A percentile compares a stretch with the other conserved stretches of the same genome.
Conservation (phyloP, 768 basidiomycete genomes). For the Pleurotus giganteus region DNA sequence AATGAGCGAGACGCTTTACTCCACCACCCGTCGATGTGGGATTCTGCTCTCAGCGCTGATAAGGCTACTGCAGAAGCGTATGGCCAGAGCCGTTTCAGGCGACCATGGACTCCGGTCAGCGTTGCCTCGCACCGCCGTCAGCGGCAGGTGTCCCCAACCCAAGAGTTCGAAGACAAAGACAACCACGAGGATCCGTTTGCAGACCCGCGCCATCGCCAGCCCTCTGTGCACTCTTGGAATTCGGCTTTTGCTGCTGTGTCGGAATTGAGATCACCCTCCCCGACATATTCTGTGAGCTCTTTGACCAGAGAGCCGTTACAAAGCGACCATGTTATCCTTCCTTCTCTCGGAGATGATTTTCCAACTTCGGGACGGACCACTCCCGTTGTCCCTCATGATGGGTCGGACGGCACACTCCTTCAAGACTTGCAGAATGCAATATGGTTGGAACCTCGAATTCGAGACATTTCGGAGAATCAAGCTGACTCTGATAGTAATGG, state of each 20-base stretch:
- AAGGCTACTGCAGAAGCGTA: constrained; percentile 16
- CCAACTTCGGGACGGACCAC: constrained; percentile 28
- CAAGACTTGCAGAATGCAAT: constrained; percentile 18
- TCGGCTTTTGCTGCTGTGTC: constrained; percentile 1
- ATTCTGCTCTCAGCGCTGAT: constrained; percentile 29
- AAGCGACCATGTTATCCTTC: constrained; percentile 10
- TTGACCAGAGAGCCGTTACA: constrained; percentile 11
- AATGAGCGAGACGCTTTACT: constrained; percentile 58
- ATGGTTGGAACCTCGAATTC: constrained; percentile 5
- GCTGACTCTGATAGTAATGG: background rate
- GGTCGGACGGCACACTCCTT: constrained; percentile 19
- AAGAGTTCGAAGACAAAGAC: constrained; percentile 3
- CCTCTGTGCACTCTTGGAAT: constrained; percentile 1
- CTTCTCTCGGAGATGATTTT: constrained; percentile 19
- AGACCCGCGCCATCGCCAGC: background rate
- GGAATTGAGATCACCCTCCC: constrained; percentile 4
- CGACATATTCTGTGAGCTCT: constrained; percentile 1
- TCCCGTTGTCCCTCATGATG: constrained; percentile 25
- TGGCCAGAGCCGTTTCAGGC: constrained; percentile 1
- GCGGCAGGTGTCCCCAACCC: background rate
- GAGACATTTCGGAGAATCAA: background rate
- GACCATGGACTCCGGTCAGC: constrained; percentile 9
- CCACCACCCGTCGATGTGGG: constrained; percentile 44
- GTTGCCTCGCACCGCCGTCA: constrained; percentile 5
- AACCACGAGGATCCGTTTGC: constrained; percentile 6